phyloP scores from a whole-genome alignment of 345 rosid genomes.

The Aquilaria yunnanensis region DNA sequence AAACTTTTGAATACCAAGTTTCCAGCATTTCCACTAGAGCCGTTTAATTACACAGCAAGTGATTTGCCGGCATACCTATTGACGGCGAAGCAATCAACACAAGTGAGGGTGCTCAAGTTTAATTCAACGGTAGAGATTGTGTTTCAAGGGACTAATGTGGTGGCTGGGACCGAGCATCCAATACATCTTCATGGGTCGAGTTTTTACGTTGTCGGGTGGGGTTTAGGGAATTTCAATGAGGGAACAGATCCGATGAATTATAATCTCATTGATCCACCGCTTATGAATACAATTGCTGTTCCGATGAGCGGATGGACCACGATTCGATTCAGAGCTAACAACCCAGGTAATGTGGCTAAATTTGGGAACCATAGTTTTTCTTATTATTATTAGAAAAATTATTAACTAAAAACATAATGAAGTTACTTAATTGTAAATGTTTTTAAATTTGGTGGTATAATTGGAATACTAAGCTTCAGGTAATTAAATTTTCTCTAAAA shows the following conservation, averaged over 20 bases:
- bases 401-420: too few species aligned
- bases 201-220: constrained; percentile 20
- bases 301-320: constrained; percentile 19
- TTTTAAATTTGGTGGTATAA: not conserved
- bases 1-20: not conserved
- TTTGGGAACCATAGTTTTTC: too few species aligned
- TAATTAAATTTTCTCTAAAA: not conserved
- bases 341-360: constrained; percentile 13
- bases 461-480: not conserved
- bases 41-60: constrained; percentile 4
- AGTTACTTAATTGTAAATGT: not conserved
- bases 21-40: constrained; percentile 5
- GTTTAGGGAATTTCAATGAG: constrained; percentile 17
- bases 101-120: constrained; percentile 14
- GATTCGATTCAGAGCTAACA: constrained; percentile 14
- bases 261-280: constrained; percentile 20
- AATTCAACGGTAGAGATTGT: constrained; percentile 16
- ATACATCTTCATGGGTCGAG: constrained; percentile 27
- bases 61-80: too few species aligned
- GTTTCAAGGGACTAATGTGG: constrained; percentile 15
- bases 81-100: not conserved
- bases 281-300: constrained; percentile 10
- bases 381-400: too few species aligned
- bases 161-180: constrained; percentile 12
- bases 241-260: constrained; percentile 4